Evolutionary conservation across 2,329 filamentous ascomycete species (phyloP).

Genomic region (Aspergillus niger): DNA sequence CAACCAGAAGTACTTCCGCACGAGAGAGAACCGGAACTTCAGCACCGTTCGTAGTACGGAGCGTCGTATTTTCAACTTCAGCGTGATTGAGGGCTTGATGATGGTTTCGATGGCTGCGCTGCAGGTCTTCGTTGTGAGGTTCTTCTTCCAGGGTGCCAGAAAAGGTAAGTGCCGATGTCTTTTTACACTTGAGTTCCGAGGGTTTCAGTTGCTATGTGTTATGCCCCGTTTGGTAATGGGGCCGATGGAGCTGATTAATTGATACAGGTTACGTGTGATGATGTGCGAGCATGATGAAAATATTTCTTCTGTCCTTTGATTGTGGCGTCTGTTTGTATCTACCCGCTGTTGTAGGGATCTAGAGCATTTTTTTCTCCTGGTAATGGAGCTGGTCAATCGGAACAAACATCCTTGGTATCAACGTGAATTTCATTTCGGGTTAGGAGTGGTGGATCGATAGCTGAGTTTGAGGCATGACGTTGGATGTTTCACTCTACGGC

Average conservation of each 20-base stretch:
- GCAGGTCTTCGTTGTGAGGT: constrained; percentile 95
- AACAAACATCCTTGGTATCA: constrained; percentile 6
- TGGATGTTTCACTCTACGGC: neutral
- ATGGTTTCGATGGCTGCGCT: constrained; percentile 94
- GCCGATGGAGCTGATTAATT: neutral
- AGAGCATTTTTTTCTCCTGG: constrained; percentile 11
- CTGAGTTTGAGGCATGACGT: neutral
- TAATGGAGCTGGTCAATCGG: constrained; percentile 15
- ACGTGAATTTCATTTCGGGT: neutral
- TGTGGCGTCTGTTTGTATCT: constrained; percentile 28
- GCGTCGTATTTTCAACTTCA: constrained; percentile 95
- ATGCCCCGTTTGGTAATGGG: neutral
- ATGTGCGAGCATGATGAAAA: constrained; percentile 28
- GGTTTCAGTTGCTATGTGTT: neutral
- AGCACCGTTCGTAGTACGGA: constrained; percentile 97
- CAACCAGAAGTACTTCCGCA: constrained; percentile 99
- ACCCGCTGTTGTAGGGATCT: constrained; percentile 21
- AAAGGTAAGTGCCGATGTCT: constrained; percentile 55
- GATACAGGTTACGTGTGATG: constrained; percentile 41
- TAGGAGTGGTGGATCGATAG: neutral
- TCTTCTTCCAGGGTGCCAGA: constrained; percentile 93
- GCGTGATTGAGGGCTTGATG: constrained; percentile 85
- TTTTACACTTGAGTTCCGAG: neutral
- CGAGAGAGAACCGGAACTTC: constrained; percentile 97
- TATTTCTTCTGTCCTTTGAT: constrained; percentile 30